A percentile compares a stretch with the other conserved stretches of the same genome.
Evolutionary conservation across 345 rosid genomes (phyloP).

Genomic region (Eutrema japonicum): DNA sequence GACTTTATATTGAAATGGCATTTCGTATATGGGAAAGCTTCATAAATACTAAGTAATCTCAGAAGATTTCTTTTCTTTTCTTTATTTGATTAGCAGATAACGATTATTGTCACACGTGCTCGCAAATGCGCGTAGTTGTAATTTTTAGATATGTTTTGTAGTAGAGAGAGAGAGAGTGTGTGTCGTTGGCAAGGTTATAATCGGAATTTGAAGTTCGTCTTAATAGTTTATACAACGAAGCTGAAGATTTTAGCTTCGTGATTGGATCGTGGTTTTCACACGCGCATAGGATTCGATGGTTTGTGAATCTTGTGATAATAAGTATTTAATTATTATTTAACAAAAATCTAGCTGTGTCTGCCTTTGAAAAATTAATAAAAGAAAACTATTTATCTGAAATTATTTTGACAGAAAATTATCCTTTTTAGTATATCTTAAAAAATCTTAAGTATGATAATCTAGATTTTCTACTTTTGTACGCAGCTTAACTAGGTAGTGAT

Average conservation of each 20-base stretch:
- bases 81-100: too few relatives aligned
- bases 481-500: not conserved
- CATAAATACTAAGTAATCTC: too few relatives aligned
- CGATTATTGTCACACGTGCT: constrained; percentile 26
- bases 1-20: too few relatives aligned
- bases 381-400: not conserved
- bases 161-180: constrained; percentile 9
- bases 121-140: constrained; percentile 6
- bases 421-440: not conserved
- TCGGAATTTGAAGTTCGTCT: constrained; percentile 21
- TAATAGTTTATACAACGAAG: constrained; percentile 35
- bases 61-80: too few relatives aligned
- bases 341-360: not conserved
- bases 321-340: not conserved
- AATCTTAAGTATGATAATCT: not conserved
- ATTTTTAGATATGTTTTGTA: constrained; percentile 33
- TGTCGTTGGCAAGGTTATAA: constrained; percentile 29
- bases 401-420: not conserved
- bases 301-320: constrained; percentile 9
- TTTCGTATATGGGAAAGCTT: too few relatives aligned
- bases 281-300: constrained; percentile 45
- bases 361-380: not conserved
- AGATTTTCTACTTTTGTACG: not conserved
- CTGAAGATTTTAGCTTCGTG: constrained; percentile 20
- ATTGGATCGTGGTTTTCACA: constrained; percentile 36